These are phyloP conservation scores for Heterobasidion occidentale DNA, from an alignment of 1,284 basidiomycete genomes.

Conservation along the genomic window DNA sequence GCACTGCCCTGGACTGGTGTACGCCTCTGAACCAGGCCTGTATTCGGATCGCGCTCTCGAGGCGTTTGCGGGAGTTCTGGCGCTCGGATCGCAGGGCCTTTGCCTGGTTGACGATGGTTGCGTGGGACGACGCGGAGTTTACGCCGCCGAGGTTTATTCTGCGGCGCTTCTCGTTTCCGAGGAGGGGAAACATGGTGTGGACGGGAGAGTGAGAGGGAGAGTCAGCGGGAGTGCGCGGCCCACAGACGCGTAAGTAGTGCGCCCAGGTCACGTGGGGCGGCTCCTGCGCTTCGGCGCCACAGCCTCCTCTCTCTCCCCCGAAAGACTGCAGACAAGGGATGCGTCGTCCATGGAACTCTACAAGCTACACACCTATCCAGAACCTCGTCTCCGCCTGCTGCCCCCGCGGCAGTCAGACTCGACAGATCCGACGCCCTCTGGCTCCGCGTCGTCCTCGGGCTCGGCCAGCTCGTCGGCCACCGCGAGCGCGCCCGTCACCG, in stretches of 20 bases:
- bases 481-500: not conserved
- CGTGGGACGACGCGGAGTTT: constrained; percentile 40
- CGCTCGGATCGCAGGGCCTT: constrained; percentile 51
- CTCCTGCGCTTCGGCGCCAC: too few relatives aligned
- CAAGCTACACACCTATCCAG: not conserved
- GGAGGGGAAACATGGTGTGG: constrained; percentile 23
- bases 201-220: constrained; percentile 3
- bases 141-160: constrained; percentile 75
- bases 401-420: not conserved
- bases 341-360: not conserved
- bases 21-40: constrained; percentile 66
- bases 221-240: not conserved
- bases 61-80: constrained; percentile 40
- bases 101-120: constrained; percentile 54
- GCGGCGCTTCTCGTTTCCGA: constrained; percentile 43
- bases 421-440: not conserved
- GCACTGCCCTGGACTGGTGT: constrained; percentile 29
- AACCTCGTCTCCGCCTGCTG: not conserved
- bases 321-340: not conserved
- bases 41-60: constrained; percentile 50
- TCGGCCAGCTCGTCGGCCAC: not conserved
- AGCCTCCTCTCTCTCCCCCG: too few relatives aligned
- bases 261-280: too few relatives aligned
- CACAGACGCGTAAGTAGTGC: too few relatives aligned
- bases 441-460: not conserved